These are phyloP conservation scores for Microbotryum saponariae DNA, from an alignment of 1,284 basidiomycete genomes.

Conservation along the genomic window DNA sequence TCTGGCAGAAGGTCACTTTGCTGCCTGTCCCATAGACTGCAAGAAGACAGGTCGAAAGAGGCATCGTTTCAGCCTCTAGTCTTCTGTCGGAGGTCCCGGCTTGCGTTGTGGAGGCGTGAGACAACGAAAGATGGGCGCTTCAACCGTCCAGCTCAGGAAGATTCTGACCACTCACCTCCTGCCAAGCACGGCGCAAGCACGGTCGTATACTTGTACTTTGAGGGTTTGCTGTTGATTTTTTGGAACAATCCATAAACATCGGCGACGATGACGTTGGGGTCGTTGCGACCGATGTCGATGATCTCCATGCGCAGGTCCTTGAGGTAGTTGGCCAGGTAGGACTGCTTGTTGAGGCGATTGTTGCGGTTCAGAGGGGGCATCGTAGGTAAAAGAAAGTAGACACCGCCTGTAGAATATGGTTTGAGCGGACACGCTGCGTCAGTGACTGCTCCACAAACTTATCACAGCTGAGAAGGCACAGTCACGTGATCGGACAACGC, in stretches of 20 bases:
- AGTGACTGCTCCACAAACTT: background rate
- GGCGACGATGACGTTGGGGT: background rate
- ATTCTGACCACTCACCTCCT: slow-evolving; percentile 3
- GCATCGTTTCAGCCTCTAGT: too few species aligned
- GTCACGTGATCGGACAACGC: background rate
- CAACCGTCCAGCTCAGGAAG: too few species aligned
- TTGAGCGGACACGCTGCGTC: background rate
- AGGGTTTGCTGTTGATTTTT: background rate
- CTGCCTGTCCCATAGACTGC: too few species aligned
- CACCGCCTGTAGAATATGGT: slow-evolving; percentile 1
- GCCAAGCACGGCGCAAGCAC: slow-evolving; percentile 5
- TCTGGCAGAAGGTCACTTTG: too few species aligned
- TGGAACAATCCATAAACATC: slow-evolving; percentile 1
- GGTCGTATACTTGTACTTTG: background rate
- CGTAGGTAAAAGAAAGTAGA: slow-evolving; percentile 8
- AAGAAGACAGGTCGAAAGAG: too few species aligned
- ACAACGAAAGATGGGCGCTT: too few species aligned
- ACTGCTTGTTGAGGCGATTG: slow-evolving; percentile 4
- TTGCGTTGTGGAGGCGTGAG: too few species aligned
- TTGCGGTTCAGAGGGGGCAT: background rate
- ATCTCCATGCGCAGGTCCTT: background rate
- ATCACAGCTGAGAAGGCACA: background rate
- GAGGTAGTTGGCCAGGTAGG: background rate
- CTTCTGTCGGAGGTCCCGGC: too few species aligned
- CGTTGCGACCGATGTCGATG: background rate